Evolutionary conservation across 2,329 filamentous ascomycete species (phyloP), one percentile per base, ranked within the genome.

Genomic region (Colletotrichum sp.): DNA sequence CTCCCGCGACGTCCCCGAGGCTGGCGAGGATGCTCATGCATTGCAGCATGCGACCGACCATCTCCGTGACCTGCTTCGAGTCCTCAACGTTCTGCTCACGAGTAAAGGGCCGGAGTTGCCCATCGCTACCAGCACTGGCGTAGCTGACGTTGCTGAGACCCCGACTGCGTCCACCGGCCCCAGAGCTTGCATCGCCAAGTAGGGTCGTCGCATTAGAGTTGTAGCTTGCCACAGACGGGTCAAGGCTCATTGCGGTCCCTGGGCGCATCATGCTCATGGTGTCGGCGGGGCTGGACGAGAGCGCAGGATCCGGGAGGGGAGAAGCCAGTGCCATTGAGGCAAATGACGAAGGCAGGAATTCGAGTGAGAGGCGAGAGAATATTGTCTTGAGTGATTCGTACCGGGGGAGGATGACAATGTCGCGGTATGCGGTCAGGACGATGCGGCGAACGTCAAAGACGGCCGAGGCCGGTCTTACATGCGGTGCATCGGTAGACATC

Each of bases 41-140:
- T 86, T 99, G 97, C 78, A 99, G 88, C 95, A 99, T 98, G 67
- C 96, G 90, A 0, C 96, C 97, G 1, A 98, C 96, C 79, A 96
- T 98, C 79, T 99, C 96, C 1, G 97, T 98, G 70, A 99, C 92
- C 81, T 97, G 92, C 82, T 95, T 91, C 65, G 92, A 93, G 80
- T 94, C 91, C 82, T 93, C 91, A 16, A 92, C 86, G 81, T 92
- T 92, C 80, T 92, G 90, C 80, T 92, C 89, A 72, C 89, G 88
- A 6, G 89, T 91, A 75, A 89, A 91, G 3, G 90, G 89, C n/a
- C 88, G 84, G 7, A 88, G 82, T 55, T 80, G 82, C n/a, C 86
- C 83, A 43, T 86, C 85, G 78, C 86, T 86, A n/a, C 82, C 89
- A 78, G 88, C 88, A 79, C 88, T 90, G 48, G 88, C 90, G 79